Evolutionary conservation across 2,329 filamentous ascomycete genomes (phyloP).

Genomic region (Epicoccum sorghinum): DNA sequence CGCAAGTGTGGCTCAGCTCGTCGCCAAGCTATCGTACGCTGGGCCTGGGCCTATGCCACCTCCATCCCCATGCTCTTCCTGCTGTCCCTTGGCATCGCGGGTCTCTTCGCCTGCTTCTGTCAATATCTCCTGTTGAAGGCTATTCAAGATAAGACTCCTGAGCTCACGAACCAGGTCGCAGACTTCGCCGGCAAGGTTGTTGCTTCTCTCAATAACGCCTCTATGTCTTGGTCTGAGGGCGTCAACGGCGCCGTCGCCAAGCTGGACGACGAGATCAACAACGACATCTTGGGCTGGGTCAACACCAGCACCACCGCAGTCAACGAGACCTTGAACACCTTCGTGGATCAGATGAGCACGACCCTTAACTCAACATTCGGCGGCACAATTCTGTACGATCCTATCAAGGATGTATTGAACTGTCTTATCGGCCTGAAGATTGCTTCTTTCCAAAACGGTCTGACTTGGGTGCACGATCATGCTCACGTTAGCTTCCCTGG

Average conservation of each 20-base stretch:
- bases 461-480: conserved; percentile 93
- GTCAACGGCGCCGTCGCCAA: conserved; percentile 74
- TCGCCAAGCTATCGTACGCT: conserved; percentile 75
- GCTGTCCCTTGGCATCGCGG: conserved; percentile 79
- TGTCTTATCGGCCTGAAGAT: conserved; percentile 92
- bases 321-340: conserved; percentile 83
- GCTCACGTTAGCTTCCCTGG: conserved; percentile 81
- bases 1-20: conserved; percentile 67
- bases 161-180: conserved; percentile 74
- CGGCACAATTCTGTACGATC: conserved; percentile 77
- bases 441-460: conserved; percentile 78
- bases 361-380: conserved; percentile 81
- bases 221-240: conserved; percentile 74
- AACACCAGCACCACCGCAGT: conserved; percentile 80
- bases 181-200: conserved; percentile 82
- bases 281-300: conserved; percentile 86
- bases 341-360: conserved; percentile 77
- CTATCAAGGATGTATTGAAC: conserved; percentile 78
- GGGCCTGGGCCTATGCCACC: conserved; percentile 87
- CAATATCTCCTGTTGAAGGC: conserved; percentile 78
- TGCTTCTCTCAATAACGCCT: conserved; percentile 72
- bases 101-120: conserved; percentile 80
- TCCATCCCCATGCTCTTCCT: conserved; percentile 85
- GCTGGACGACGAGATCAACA: conserved; percentile 76
- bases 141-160: conserved; percentile 77